Evolutionary conservation across 2,329 filamentous ascomycete species (phyloP), one percentile per base, ranked within the genome.

Genomic region (Penicillium fuscoglaucum): DNA sequence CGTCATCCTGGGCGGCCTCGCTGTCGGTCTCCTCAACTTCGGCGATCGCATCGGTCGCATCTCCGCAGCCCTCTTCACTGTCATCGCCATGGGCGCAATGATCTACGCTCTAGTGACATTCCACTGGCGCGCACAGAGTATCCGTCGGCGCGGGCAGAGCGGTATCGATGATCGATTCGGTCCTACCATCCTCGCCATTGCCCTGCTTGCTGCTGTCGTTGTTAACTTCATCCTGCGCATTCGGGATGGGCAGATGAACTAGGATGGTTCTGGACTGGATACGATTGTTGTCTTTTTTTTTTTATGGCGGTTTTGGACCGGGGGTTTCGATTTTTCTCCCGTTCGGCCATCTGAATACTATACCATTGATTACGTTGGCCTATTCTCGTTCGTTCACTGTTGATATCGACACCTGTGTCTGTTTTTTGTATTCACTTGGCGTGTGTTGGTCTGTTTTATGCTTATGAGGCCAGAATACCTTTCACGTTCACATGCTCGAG

Each of bases 91-190:
- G 87, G 85, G 90, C 53, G 91, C 93, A 45, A 97, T 99, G 92
- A 80, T 96, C 43, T 99, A 99, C 75, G 95, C 95, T 6, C 82
- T 99, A 12, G 84, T 91, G 61, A 98, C 93, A 33, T 99, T 97
- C 79, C 95, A 99, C 76, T 99, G 95, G 95, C 84, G 95, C 62
- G 95, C 95, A 28, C 92, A 90, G 77, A 96, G 90, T 65, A 99
- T 99, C 72, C 82, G 95, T 58, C 85, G 90, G 78, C 85, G 93
- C 64, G 95, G 95, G 9, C 93, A 97, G 81, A 91, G 91, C 55
- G 95, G 95, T 24, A 98, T 99, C 74, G 95, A 99, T 74, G 95
- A 99, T 80, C 86, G 93, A 43, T 93, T 96, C 70, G 95, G 95
- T 8, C 95, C 95, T 6, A 97, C 93, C 0, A 85, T 98, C 52